Base-by-base conservation (phyloP, 1,139 yeast species). In the Magnusiomyces sp. region DNA sequence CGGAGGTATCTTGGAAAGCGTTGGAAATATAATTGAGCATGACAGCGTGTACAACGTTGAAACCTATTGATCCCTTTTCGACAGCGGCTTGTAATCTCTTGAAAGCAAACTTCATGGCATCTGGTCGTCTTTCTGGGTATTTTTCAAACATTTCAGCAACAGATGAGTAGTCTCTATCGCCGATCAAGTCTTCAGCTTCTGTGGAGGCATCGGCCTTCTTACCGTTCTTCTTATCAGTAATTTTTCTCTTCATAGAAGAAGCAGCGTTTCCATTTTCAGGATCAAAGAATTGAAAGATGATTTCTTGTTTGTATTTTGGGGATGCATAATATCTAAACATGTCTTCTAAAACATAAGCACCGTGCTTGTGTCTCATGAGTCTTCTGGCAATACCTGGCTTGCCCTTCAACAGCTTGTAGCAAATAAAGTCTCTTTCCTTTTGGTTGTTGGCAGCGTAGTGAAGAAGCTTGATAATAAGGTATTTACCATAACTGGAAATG, bases 301-400 rank as follows among this genome's bases (percentile, higher is more conserved):
- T 89, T 69, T 88, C 96, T 50, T 80, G 79, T 67, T 80, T 86
- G 69, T 92, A 97, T 55, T 82, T 87, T 42, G 83, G 77, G 31
- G 89, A 80, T 4, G 96, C 79, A 67, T 90, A 92, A 57, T 89
- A 79, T 31, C 89, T 87, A 65, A 75, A 92, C 60, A 89, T 76
- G 73, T 92, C 98, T 70, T 92, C 97, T 56, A 90, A 90, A 40
- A 92, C 97, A 62, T 92, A 89, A n/a, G 97, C 97, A 70, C 97
- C 98, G 74, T 92, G 97, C 70, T 84, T 83, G 69, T 92, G 97
- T 74, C 95, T 82, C 94, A 92, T 89, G 57, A 92, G 75, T 68
- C 88, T 90, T 66, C 97, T 76, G 60, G 88, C 78, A 61, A 83
- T 83, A 48, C 97, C 97, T 23, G 29, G 29, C 7, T 23, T 23